Base-by-base conservation (phyloP, 441 rosid species). In the Brassica hybrid region DNA sequence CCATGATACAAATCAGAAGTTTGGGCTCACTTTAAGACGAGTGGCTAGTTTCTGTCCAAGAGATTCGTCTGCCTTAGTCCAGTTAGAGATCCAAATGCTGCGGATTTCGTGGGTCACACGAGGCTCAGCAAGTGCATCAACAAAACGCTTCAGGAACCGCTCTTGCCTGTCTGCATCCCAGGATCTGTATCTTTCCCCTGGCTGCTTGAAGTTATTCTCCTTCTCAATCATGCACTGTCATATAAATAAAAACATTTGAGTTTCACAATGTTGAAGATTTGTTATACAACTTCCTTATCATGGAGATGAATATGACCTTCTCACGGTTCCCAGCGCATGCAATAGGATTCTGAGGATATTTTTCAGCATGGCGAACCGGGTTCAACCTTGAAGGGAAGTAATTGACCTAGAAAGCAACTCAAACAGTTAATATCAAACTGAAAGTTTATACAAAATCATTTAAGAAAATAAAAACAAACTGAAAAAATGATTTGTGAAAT, bases 171-270 rank as follows among this genome's bases (percentile, higher is more conserved):
- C 96, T 18, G 93, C 83, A 69, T 84, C 62, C 85, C 88, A 94
- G 23, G 97, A 90, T 8, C 91, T 83, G 83, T 84, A 94, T 84
- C 97, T 84, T 70, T 94, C 94, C 60, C 98, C 97, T 17, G 98
- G 89, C 80, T 92, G 97, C 82, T 92, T 84, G 86, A 94, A 92
- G 92, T 94, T 91, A 84, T 92, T 94, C 84, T 92, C 98, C 87
- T 94, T 92, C 48, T 70, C 85, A 75, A 91, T 91, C 13, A 94
- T 72, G 85, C 86, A 70, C 97, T 92, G 82, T 71, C 56, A 81
- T 43, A 63, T 60, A 34, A 14, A 48, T 3, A 72, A 13, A 58
- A 14, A 16, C 25, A 74, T 16, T 65, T 7, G 4, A 60, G 1
- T 17, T 36, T 41, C 32, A 45, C 0, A 34, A 9, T 57, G 72